Evolutionary conservation across 768 basidiomycete species (phyloP).

Genomic region (Panus rudis): DNA sequence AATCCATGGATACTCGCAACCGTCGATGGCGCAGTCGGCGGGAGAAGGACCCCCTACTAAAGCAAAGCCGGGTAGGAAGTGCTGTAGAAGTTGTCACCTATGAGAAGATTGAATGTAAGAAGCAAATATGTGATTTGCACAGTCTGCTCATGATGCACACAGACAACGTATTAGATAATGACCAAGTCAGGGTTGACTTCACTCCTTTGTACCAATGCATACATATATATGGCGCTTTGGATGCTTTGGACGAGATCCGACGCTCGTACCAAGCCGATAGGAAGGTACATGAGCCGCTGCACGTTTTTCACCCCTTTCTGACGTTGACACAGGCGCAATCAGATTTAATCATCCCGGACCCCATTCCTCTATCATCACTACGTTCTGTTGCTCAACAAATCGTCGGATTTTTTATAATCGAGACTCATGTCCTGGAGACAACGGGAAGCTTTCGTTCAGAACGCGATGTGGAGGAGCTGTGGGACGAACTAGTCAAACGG

Average conservation of each 20-base stretch:
- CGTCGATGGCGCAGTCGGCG: conserved; percentile 78
- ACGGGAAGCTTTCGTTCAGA: conserved; percentile 86
- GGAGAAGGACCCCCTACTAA: conserved; percentile 77
- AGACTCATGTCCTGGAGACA: conserved; percentile 84
- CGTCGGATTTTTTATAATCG: conserved; percentile 96
- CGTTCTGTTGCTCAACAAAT: conserved; percentile 85
- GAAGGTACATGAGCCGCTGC: conserved; percentile 33
- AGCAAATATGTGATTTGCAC: neutral
- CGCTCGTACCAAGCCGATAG: conserved; percentile 95
- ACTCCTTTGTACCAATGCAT: conserved; percentile 94
- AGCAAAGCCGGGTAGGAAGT: conserved; percentile 76
- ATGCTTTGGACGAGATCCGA: conserved; percentile 85
- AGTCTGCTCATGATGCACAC: conserved; percentile 6
- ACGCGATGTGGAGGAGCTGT: conserved; percentile 89
- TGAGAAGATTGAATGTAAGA: conserved; percentile 85
- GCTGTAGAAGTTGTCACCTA: conserved; percentile 88
- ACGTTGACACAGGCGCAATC: conserved; percentile 71
- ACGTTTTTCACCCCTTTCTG: conserved; percentile 4
- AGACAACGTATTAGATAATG: conserved; percentile 93
- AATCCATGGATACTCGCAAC: conserved; percentile 80
- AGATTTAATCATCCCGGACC: conserved; percentile 80
- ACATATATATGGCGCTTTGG: conserved; percentile 89
- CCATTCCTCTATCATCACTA: conserved; percentile 59
- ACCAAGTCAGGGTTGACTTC: conserved; percentile 85
- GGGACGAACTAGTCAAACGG: conserved; percentile 78